phyloP scores from a whole-genome alignment of 2,329 filamentous ascomycete genomes.

The Alternaria tenuissima region DNA sequence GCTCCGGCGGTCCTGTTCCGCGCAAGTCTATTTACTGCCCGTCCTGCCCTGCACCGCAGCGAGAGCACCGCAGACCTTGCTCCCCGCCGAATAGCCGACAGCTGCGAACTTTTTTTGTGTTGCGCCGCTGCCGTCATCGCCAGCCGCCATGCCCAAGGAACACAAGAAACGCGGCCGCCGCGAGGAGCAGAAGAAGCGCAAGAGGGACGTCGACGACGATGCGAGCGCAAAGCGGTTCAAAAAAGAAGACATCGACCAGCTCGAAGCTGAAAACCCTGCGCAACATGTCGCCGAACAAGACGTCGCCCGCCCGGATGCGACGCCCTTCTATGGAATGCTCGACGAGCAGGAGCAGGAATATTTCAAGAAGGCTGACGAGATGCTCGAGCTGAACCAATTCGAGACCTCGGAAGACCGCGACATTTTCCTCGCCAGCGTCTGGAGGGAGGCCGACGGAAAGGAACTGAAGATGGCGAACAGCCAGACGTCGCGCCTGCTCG shows the following conservation, averaged over 20 bases:
- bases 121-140: slow-evolving; percentile 18
- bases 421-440: slow-evolving; percentile 77
- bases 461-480: slow-evolving; percentile 96
- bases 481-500: slow-evolving; percentile 92
- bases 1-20: not conserved
- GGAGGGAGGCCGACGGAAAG: slow-evolving; percentile 85
- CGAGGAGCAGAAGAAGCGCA: slow-evolving; percentile 60
- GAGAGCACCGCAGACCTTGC: not conserved
- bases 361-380: slow-evolving; percentile 87
- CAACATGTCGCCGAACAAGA: slow-evolving; percentile 36
- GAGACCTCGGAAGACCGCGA: slow-evolving; percentile 69
- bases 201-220: slow-evolving; percentile 47
- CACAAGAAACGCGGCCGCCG: slow-evolving; percentile 66
- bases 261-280: slow-evolving; percentile 24
- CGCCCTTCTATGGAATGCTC: slow-evolving; percentile 90
- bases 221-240: slow-evolving; percentile 47
- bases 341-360: slow-evolving; percentile 95
- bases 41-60: not conserved
- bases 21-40: not conserved
- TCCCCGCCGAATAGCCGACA: slow-evolving; percentile 19
- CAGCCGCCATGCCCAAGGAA: slow-evolving; percentile 66
- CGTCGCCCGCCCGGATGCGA: slow-evolving; percentile 59
- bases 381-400: slow-evolving; percentile 91
- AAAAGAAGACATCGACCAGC: slow-evolving; percentile 26
- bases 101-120: slow-evolving; percentile 23